A percentile compares a stretch with the other conserved stretches of the same genome.
These are phyloP conservation scores for Pseudogymnoascus verrucosus DNA, from an alignment of 2,329 filamentous ascomycete species.

Conservation along the genomic window DNA sequence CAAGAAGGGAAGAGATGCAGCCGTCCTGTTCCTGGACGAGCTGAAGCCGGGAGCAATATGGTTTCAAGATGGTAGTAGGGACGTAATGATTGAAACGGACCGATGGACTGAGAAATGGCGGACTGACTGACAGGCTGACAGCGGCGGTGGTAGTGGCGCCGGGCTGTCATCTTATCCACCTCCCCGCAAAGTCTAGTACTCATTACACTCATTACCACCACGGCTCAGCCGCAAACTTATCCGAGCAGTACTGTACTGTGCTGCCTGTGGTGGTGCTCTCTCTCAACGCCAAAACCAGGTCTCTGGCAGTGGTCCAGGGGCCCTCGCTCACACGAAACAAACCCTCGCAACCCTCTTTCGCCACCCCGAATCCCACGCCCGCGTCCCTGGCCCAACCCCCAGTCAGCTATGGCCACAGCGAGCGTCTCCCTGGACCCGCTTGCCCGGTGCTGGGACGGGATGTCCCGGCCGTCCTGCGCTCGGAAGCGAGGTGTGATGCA, in stretches of 20 bases:
- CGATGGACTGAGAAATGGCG: not conserved
- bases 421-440: not conserved
- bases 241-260: not conserved
- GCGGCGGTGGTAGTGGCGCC: not conserved
- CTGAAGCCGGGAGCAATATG: not conserved
- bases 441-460: not conserved
- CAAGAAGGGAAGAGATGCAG: not conserved
- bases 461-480: not conserved
- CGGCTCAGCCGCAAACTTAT: not conserved
- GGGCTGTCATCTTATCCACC: not conserved
- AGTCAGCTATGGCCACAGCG: not conserved
- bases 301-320: not conserved
- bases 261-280: not conserved
- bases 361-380: slow-evolving; percentile 2
- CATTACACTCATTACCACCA: not conserved
- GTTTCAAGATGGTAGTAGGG: not conserved
- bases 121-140: not conserved
- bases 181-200: not conserved
- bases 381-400: not conserved
- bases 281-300: not conserved
- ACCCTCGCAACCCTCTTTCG: not conserved
- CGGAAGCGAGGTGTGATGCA: not conserved
- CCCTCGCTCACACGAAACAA: not conserved
- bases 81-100: not conserved
- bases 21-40: not conserved